A percentile compares a stretch with the other conserved stretches of the same genome.
These are phyloP conservation scores for Paraurostyla sp. DNA, from an alignment of 73 alveolate genomes.

Conservation along the genomic window DNA sequence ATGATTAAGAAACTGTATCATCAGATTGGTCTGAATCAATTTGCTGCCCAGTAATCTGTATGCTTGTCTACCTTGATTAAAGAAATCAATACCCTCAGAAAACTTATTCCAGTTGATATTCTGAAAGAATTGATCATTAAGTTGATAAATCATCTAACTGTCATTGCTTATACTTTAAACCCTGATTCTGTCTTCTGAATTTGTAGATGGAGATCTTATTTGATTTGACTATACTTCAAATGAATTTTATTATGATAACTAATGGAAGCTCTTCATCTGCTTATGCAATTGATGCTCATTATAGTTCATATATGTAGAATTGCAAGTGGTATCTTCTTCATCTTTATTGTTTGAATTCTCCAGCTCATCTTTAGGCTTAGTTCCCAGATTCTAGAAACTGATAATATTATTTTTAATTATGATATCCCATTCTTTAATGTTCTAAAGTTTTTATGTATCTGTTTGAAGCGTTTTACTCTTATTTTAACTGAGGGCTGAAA, in stretches of 20 bases:
- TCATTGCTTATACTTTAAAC: background rate
- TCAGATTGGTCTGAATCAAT: background rate
- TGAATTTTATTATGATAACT: background rate
- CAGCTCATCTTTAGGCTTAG: background rate
- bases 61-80: too few relatives aligned
- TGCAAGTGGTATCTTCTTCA: constrained; percentile 21
- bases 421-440: constrained; percentile 57
- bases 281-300: background rate
- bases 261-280: constrained; percentile 16
- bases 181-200: constrained; percentile 12
- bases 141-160: background rate
- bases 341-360: background rate
- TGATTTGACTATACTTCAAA: background rate
- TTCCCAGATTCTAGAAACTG: background rate
- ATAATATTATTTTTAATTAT: background rate
- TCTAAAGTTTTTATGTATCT: background rate
- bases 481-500: background rate
- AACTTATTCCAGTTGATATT: constrained; percentile 15
- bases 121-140: constrained; percentile 20
- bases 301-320: background rate
- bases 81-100: too few relatives aligned
- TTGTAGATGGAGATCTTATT: constrained; percentile 17
- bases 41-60: background rate
- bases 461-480: background rate
- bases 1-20: background rate